phyloP scores from a whole-genome alignment of 345 rosid genomes.

The Lumnitzera racemosa region DNA sequence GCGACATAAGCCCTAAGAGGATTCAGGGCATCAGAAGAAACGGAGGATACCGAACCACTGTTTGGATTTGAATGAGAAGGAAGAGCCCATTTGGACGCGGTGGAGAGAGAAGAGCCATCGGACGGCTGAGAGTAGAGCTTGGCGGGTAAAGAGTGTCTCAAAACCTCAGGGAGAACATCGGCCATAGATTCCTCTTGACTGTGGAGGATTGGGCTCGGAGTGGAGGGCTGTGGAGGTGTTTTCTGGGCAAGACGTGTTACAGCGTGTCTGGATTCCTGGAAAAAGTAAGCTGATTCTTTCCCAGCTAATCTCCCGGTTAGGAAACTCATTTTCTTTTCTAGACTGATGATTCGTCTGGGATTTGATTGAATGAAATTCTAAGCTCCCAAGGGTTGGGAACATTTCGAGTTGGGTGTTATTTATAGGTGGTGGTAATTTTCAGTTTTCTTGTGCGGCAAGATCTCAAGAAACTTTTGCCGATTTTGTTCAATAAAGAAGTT shows the following conservation, averaged over 20 bases:
- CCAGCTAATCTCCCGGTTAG: slow-evolving; percentile 79
- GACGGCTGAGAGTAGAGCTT: slow-evolving; percentile 38
- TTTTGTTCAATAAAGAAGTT: not conserved
- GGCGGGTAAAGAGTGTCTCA: slow-evolving; percentile 77
- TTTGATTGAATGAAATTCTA: too few relatives aligned
- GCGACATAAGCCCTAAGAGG: slow-evolving; percentile 81
- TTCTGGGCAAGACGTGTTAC: slow-evolving; percentile 74
- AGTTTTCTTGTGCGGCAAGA: too few relatives aligned
- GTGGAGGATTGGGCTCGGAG: slow-evolving; percentile 6
- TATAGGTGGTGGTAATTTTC: too few relatives aligned
- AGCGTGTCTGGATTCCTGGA: slow-evolving; percentile 83
- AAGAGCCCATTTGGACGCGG: slow-evolving; percentile 68
- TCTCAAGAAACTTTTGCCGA: not conserved
- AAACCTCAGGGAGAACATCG: slow-evolving; percentile 82
- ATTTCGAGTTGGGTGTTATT: too few relatives aligned
- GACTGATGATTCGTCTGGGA: too few relatives aligned
- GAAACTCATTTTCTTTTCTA: slow-evolving; percentile 53
- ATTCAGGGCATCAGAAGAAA: slow-evolving; percentile 55
- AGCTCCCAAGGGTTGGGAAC: too few relatives aligned
- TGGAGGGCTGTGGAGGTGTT: slow-evolving; percentile 23
- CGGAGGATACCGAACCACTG: slow-evolving; percentile 18
- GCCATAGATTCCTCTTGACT: slow-evolving; percentile 25
- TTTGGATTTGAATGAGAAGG: slow-evolving; percentile 12
- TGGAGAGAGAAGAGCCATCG: slow-evolving; percentile 58
- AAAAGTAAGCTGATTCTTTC: slow-evolving; percentile 85